Evolutionary conservation across 768 basidiomycete genomes (phyloP), one percentile per base, ranked within the genome.

Genomic region (Tricholoma hemisulphureum): DNA sequence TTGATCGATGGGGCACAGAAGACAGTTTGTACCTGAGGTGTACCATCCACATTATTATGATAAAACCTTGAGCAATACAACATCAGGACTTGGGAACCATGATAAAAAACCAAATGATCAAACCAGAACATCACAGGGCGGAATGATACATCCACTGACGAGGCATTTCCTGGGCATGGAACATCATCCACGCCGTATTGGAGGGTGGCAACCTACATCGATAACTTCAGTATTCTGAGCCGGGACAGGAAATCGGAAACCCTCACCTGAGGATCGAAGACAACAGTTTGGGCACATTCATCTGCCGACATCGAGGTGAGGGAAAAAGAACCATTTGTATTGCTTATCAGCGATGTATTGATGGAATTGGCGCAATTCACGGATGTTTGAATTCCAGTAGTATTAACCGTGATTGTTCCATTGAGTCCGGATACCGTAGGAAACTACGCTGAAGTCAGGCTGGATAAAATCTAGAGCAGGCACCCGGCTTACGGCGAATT

Each of bases 61-160:
- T 77, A 87, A 66, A 67, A 78, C 77, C 77, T 67, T 55, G 23
- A 49, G 67, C 51, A 29, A 52, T 10, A 50, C 59, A 28, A 34
- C 0, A 11, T 57, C 41, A 34, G 20, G 23, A 43, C 3, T 23
- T 23, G 51, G 8, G 31, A 29, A 14, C 55, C 49, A 18, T 43
- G 21, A 20, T 14, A n/a, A 20, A 29, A 48, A 20, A 34, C 28
- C 50, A 28, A 51, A 35, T 18, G 2, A 11, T 55, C 70, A 11
- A 68, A 87, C 86, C 87, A 89, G 63, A 88, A 89, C 72, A 88
- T 78, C 41, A 88, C 84, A 7, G 87, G 85, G 32, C 76, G 79
- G 28, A 78, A 70, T 34, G 73, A 62, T 28, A 77, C 57, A 31
- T 71, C 63, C 4, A 60, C 57, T 31, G 50, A 63, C 57, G 57